Conservation (phyloP, 768 basidiomycete genomes). For the Clitopilus passeckerianus region DNA sequence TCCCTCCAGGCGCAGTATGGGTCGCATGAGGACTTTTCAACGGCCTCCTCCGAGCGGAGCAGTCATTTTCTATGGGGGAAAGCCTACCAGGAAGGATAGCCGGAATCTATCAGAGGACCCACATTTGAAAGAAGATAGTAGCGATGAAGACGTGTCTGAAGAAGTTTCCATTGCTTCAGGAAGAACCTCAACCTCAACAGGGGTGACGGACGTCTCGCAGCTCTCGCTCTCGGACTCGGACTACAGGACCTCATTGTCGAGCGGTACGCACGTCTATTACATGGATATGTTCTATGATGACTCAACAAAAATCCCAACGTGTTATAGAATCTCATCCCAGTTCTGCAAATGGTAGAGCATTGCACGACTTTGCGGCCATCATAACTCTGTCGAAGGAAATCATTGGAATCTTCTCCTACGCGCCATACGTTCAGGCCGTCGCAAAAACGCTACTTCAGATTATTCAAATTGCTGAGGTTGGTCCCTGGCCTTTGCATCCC, state of each 20-base stretch:
- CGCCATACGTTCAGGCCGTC: slow-evolving; percentile 21
- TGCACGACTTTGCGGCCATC: background rate
- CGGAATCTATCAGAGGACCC: too few relatives aligned
- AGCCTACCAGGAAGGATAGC: background rate
- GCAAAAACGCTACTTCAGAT: slow-evolving; percentile 18
- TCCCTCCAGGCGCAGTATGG: slow-evolving; percentile 14
- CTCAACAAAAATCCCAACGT: background rate
- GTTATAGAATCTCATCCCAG: background rate
- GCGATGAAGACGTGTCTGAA: background rate
- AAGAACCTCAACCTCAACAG: background rate
- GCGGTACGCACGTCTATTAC: background rate
- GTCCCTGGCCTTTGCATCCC: background rate
- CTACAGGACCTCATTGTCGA: background rate
- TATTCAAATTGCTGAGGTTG: slow-evolving; percentile 20
- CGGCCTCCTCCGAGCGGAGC: slow-evolving; percentile 14
- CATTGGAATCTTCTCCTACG: slow-evolving; percentile 13
- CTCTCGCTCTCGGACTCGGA: slow-evolving; percentile 7
- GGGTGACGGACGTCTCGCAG: background rate
- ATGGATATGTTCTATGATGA: background rate
- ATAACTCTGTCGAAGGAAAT: slow-evolving; percentile 12
- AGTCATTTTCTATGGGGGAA: slow-evolving; percentile 18
- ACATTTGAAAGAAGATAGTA: background rate
- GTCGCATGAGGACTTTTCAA: slow-evolving; percentile 5
- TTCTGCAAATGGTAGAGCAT: slow-evolving; percentile 2
- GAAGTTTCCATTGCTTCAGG: background rate